phyloP scores from a whole-genome alignment of 148 eudicot species.

The Fagopyrum homotropicum region DNA sequence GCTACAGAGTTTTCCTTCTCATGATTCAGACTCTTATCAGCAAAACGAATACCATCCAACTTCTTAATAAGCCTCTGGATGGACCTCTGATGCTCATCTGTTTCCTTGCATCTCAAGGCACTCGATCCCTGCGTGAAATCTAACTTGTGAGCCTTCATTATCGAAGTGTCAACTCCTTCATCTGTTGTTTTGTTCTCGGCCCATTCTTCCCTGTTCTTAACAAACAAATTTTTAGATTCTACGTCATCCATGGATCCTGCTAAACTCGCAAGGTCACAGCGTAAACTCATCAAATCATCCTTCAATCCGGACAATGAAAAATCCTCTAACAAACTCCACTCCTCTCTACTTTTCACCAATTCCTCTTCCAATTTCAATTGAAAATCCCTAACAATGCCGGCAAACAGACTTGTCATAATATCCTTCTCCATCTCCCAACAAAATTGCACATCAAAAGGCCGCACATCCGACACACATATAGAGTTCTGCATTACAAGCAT shows the following conservation, averaged over 20 bases:
- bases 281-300: slow-evolving; percentile 33
- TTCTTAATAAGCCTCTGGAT: slow-evolving; percentile 24
- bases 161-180: slow-evolving; percentile 20
- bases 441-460: slow-evolving; percentile 47
- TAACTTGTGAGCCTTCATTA: slow-evolving; percentile 39
- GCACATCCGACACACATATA: slow-evolving; percentile 21
- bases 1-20: background rate
- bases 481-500: slow-evolving; percentile 40
- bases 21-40: slow-evolving; percentile 5
- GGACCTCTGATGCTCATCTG: slow-evolving; percentile 18
- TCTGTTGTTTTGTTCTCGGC: slow-evolving; percentile 14
- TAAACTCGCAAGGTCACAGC: slow-evolving; percentile 24
- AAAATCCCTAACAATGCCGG: slow-evolving; percentile 34
- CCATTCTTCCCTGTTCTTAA: slow-evolving; percentile 22
- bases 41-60: slow-evolving; percentile 22
- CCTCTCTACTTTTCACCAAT: slow-evolving; percentile 12
- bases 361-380: slow-evolving; percentile 17
- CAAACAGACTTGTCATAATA: slow-evolving; percentile 24
- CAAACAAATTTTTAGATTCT: background rate
- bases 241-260: slow-evolving; percentile 14
- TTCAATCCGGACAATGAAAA: slow-evolving; percentile 24
- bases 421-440: slow-evolving; percentile 43
- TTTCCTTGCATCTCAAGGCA: slow-evolving; percentile 17
- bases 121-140: slow-evolving; percentile 25
- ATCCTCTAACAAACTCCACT: slow-evolving; percentile 9